These are phyloP conservation scores for Macrophomina phaseolina DNA, from an alignment of 2,329 filamentous ascomycete genomes.

Conservation along the genomic window DNA sequence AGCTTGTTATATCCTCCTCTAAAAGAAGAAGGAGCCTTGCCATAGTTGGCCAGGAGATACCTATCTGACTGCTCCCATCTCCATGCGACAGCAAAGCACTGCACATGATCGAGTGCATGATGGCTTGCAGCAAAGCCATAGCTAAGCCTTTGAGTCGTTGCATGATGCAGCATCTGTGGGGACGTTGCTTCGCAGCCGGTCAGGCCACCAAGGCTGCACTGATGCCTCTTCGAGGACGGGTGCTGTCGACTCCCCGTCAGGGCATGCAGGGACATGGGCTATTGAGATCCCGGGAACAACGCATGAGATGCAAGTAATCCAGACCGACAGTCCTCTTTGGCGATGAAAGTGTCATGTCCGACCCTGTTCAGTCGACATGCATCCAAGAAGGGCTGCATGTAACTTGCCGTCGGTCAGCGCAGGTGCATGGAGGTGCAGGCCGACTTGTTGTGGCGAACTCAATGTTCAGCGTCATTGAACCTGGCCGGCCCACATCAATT, in stretches of 20 bases:
- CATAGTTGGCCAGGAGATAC: too few species aligned
- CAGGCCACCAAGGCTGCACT: conserved; percentile 1
- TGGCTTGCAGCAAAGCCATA: not conserved
- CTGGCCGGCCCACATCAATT: not conserved
- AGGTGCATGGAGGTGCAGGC: not conserved
- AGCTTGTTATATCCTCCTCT: too few species aligned
- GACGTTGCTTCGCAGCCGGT: not conserved
- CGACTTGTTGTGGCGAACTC: not conserved
- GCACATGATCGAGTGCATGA: not conserved
- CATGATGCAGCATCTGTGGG: conserved; percentile 4
- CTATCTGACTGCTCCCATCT: not conserved
- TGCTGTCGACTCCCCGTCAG: not conserved
- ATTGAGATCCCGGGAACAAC: not conserved
- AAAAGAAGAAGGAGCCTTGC: too few species aligned
- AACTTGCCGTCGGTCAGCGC: not conserved
- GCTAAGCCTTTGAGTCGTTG: not conserved
- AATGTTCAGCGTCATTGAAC: not conserved
- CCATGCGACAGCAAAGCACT: too few species aligned
- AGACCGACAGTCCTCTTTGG: not conserved
- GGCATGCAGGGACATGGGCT: not conserved
- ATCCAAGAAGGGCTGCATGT: not conserved
- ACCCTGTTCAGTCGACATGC: conserved; percentile 2
- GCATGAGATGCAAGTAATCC: not conserved
- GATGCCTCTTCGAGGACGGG: not conserved
- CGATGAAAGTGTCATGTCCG: not conserved